These are phyloP conservation scores for Alternaria incomplexa DNA, from an alignment of 2,329 filamentous ascomycete species.

Conservation along the genomic window DNA sequence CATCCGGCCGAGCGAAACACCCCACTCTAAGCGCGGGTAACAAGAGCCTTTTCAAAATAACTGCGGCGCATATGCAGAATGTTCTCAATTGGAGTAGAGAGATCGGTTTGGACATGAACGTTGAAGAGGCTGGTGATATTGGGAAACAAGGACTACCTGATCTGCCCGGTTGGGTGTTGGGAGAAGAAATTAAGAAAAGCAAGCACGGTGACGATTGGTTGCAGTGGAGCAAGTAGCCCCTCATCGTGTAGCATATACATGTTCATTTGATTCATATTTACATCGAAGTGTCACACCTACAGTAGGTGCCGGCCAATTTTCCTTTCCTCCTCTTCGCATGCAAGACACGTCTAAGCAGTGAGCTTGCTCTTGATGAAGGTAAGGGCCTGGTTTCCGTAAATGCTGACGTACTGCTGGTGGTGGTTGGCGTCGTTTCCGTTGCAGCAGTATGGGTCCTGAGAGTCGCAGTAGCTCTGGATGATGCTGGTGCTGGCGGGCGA, in stretches of 20 bases:
- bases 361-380: constrained; percentile 65
- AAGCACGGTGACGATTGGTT: neutral
- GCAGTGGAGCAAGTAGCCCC: neutral
- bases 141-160: neutral
- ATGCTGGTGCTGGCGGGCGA: constrained; percentile 57
- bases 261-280: constrained; percentile 3
- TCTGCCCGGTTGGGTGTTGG: neutral
- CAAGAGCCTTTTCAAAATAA: neutral
- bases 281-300: neutral
- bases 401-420: constrained; percentile 67
- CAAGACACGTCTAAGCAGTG: constrained; percentile 32
- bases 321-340: neutral
- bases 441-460: constrained; percentile 70
- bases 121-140: neutral
- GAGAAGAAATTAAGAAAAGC: neutral
- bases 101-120: neutral
- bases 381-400: constrained; percentile 66
- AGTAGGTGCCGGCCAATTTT: neutral
- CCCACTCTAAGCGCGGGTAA: neutral
- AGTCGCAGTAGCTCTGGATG: constrained; percentile 70
- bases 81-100: neutral
- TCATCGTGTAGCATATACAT: neutral
- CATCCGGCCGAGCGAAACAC: neutral
- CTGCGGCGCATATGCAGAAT: neutral
- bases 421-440: constrained; percentile 65